Conservation (phyloP, 495 filamentous ascomycete genomes). For the Xylaria venustula region DNA sequence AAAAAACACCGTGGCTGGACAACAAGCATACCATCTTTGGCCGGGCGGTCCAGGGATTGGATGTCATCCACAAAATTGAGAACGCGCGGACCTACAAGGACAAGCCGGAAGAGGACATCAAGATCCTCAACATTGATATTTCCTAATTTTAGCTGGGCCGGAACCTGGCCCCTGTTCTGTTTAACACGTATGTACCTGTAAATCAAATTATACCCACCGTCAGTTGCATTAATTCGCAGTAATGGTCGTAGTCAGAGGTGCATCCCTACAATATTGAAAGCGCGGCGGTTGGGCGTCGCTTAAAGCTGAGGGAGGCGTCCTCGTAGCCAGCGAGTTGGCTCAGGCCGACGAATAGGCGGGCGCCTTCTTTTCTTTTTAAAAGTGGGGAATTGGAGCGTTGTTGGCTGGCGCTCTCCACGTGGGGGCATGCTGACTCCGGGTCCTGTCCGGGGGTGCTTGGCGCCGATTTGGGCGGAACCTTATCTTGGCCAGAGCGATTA, state of each 20-base stretch:
- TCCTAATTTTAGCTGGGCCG: conserved; percentile 29
- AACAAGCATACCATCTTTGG: conserved; percentile 97
- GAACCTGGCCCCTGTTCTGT: conserved; percentile 4
- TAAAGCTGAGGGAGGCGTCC: conserved; percentile 9
- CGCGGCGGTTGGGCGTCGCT: neutral
- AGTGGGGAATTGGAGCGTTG: neutral
- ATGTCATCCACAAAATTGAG: conserved; percentile 97
- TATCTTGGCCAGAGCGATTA: conserved; percentile 4
- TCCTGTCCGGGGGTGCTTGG: conserved; percentile 12
- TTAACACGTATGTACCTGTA: neutral
- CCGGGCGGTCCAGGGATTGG: conserved; percentile 80
- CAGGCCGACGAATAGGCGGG: neutral
- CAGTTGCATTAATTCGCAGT: neutral
- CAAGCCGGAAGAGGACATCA: conserved; percentile 94
- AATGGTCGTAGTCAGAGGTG: neutral
- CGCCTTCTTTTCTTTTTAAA: conserved; percentile 4
- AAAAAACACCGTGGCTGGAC: conserved; percentile 95
- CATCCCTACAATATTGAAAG: neutral
- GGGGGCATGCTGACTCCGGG: conserved; percentile 3
- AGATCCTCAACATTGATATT: conserved; percentile 87
- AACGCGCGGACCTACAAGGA: conserved; percentile 91
- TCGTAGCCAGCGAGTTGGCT: conserved; percentile 1
- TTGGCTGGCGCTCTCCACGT: conserved; percentile 10
- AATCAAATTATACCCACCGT: neutral
- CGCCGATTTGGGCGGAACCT: conserved; percentile 8